phyloP scores from a whole-genome alignment of 164 flowering plant genomes.

The Aristolochia fimbriata region DNA sequence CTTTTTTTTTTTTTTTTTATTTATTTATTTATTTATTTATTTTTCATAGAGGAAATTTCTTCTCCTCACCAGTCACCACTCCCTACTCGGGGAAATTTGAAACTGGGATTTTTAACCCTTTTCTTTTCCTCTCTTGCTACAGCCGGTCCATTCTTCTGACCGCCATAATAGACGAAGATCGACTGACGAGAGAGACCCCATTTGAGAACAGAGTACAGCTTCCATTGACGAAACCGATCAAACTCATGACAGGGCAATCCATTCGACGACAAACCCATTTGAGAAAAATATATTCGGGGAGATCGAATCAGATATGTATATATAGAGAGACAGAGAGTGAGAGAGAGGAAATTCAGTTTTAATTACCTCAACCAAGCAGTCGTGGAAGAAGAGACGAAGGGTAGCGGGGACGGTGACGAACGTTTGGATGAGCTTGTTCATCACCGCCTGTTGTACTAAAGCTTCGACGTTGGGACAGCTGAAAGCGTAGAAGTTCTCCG shows the following conservation, averaged over 20 bases:
- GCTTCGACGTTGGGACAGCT: slow-evolving; percentile 54
- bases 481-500: slow-evolving; percentile 37
- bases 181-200: too few relatives aligned
- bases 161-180: too few relatives aligned
- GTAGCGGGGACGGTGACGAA: slow-evolving; percentile 59
- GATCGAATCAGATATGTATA: too few relatives aligned
- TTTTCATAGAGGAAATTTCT: too few relatives aligned
- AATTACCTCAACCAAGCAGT: slow-evolving; percentile 69
- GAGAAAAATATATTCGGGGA: neutral
- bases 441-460: slow-evolving; percentile 40
- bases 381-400: slow-evolving; percentile 76
- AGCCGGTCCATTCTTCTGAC: too few relatives aligned
- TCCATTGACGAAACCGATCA: too few relatives aligned
- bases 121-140: neutral
- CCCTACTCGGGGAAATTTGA: neutral
- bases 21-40: too few relatives aligned
- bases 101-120: neutral
- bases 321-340: too few relatives aligned
- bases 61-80: too few relatives aligned
- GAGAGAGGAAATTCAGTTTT: neutral
- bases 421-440: slow-evolving; percentile 39
- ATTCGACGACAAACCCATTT: neutral
- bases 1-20: too few relatives aligned
- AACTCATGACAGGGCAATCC: neutral
- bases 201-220: too few relatives aligned